These are phyloP conservation scores for Pythium plurisporium DNA, from an alignment of 352 stramenopile species.

Conservation along the genomic window DNA sequence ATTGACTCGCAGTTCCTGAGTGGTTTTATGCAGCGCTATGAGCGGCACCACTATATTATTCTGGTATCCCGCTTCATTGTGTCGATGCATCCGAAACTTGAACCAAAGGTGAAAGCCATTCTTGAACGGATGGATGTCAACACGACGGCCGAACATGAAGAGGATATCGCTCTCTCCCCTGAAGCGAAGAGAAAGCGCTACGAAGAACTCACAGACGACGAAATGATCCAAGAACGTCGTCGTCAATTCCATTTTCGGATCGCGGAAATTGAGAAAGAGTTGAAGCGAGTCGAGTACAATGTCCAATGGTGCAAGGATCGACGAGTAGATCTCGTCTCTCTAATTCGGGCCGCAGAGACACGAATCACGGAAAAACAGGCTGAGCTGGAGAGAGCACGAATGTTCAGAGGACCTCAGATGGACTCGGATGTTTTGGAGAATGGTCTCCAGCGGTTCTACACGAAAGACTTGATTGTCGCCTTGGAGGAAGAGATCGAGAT, in stretches of 20 bases:
- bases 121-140: constrained; percentile 17
- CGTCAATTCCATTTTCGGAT: constrained; percentile 78
- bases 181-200: constrained; percentile 25
- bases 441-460: constrained; percentile 71
- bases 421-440: constrained; percentile 75
- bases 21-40: constrained; percentile 79
- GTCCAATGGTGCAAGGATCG: constrained; percentile 71
- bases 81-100: constrained; percentile 41
- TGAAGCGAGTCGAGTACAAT: constrained; percentile 71
- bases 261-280: constrained; percentile 42
- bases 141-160: not conserved
- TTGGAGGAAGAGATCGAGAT: constrained; percentile 83
- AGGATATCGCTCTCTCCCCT: not conserved
- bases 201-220: constrained; percentile 45
- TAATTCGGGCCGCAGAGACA: constrained; percentile 60
- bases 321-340: constrained; percentile 57
- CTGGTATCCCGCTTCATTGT: constrained; percentile 67
- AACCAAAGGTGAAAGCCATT: constrained; percentile 48
- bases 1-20: constrained; percentile 79
- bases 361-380: constrained; percentile 79
- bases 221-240: constrained; percentile 48
- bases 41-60: constrained; percentile 60
- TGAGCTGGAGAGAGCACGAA: constrained; percentile 60
- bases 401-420: constrained; percentile 70
- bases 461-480: constrained; percentile 62